Percentiles rank a stretch among this genome's conserved stretches.
phyloP scores from a whole-genome alignment of 2,329 filamentous ascomycete species.

The Trichoderma aggressivum region DNA sequence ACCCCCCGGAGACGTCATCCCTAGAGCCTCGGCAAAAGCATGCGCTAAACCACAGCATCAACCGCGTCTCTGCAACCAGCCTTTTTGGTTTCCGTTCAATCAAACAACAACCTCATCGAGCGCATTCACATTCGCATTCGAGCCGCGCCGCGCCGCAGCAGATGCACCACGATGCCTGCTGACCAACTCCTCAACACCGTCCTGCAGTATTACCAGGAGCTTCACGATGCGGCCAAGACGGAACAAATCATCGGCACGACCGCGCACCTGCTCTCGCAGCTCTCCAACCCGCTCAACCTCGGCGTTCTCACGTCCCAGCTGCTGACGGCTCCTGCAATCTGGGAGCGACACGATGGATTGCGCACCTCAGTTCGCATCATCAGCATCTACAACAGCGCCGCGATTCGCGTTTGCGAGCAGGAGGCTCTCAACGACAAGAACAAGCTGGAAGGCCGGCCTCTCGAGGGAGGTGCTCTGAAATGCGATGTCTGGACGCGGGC shows the following conservation, averaged over 20 bases:
- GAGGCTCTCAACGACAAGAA: slow-evolving; percentile 39
- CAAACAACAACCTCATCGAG: not conserved
- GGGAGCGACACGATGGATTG: slow-evolving; percentile 58
- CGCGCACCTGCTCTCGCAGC: slow-evolving; percentile 62
- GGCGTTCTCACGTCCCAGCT: slow-evolving; percentile 70
- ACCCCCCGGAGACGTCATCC: slow-evolving; percentile 16
- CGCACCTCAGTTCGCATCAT: slow-evolving; percentile 63
- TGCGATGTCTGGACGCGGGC: slow-evolving; percentile 56
- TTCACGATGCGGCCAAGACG: slow-evolving; percentile 48
- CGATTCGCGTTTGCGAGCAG: slow-evolving; percentile 50
- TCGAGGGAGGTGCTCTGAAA: slow-evolving; percentile 42
- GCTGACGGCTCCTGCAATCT: slow-evolving; percentile 68
- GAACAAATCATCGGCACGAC: slow-evolving; percentile 63
- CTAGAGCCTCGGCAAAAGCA: slow-evolving; percentile 29
- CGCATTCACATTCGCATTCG: not conserved
- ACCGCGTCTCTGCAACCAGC: slow-evolving; percentile 5
- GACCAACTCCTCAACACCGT: slow-evolving; percentile 66
- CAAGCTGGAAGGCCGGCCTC: slow-evolving; percentile 22
- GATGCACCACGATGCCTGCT: slow-evolving; percentile 52
- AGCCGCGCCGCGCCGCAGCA: slow-evolving; percentile 5
- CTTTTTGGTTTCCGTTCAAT: not conserved
- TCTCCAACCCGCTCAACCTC: slow-evolving; percentile 73
- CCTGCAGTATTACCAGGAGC: slow-evolving; percentile 56
- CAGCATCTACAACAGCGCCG: slow-evolving; percentile 69
- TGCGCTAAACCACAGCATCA: slow-evolving; percentile 7